Evolutionary conservation across 352 stramenopile genomes (phyloP).

Genomic region (Globisporangium cylindrosporum): DNA sequence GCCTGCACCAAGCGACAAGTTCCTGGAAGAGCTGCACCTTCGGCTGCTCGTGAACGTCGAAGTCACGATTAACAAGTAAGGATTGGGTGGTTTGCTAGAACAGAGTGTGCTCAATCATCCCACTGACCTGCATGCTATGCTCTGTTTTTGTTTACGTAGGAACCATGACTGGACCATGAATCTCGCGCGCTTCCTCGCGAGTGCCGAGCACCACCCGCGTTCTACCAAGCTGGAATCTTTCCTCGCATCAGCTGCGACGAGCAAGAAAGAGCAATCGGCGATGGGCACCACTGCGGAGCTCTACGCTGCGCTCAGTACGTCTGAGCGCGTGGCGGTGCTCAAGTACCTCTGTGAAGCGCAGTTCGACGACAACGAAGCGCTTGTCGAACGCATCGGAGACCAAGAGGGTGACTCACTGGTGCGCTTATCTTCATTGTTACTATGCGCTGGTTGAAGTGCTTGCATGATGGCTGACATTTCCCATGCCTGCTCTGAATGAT

Average conservation of each 20-base stretch:
- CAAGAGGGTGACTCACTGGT: constrained; percentile 52
- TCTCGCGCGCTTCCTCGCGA: constrained; percentile 43
- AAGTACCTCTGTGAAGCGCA: constrained; percentile 66
- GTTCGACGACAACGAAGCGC: constrained; percentile 59
- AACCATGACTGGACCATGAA: constrained; percentile 47
- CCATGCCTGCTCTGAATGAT: not conserved
- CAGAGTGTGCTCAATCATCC: not conserved
- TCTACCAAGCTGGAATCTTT: constrained; percentile 13
- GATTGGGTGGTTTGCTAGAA: not conserved
- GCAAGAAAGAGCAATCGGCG: constrained; percentile 18
- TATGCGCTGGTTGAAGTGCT: not conserved
- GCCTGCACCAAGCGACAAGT: constrained; percentile 23
- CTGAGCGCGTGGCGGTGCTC: constrained; percentile 43
- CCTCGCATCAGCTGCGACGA: constrained; percentile 10
- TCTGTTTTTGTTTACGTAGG: constrained; percentile 16
- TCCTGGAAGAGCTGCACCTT: constrained; percentile 48
- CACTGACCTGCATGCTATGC: not conserved
- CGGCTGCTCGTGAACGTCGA: constrained; percentile 49
- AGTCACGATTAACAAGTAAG: constrained; percentile 44
- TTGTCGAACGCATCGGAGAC: constrained; percentile 54
- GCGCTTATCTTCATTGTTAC: not conserved
- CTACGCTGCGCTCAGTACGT: constrained; percentile 44
- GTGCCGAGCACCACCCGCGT: constrained; percentile 25
- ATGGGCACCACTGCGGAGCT: constrained; percentile 21
- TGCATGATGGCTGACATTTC: not conserved